phyloP scores from a whole-genome alignment of 768 basidiomycete species.

The Podaxis pistillaris region DNA sequence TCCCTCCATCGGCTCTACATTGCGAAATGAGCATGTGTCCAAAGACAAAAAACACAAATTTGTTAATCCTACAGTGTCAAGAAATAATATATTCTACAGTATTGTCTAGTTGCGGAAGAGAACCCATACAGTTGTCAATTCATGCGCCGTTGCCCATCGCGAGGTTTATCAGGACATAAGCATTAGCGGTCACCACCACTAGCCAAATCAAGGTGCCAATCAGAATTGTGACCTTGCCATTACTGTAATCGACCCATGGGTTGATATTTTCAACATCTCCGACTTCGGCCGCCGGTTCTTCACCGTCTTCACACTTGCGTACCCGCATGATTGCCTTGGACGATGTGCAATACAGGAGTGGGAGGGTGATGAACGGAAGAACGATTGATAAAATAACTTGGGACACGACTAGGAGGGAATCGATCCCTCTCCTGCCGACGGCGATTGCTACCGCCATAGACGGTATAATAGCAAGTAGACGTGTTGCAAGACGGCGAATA shows the following conservation, averaged over 20 bases:
- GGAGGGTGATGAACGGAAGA: slow-evolving; percentile 83
- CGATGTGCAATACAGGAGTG: slow-evolving; percentile 75
- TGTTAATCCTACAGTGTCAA: not conserved
- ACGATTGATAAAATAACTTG: slow-evolving; percentile 85
- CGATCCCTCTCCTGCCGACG: slow-evolving; percentile 67
- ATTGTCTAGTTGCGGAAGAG: not conserved
- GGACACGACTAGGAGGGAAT: slow-evolving; percentile 77
- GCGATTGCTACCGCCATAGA: slow-evolving; percentile 76
- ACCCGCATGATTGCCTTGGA: slow-evolving; percentile 72
- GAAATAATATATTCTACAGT: not conserved
- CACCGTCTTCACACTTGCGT: slow-evolving; percentile 33
- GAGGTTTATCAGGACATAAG: slow-evolving; percentile 70
- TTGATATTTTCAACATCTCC: slow-evolving; percentile 23
- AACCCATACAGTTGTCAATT: not conserved
- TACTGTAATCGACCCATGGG: slow-evolving; percentile 63
- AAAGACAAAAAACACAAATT: not conserved
- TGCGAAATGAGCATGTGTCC: not conserved
- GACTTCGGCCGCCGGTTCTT: not conserved
- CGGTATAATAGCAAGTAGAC: slow-evolving; percentile 79
- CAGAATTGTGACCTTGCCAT: slow-evolving; percentile 44
- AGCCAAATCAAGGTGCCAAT: slow-evolving; percentile 63
- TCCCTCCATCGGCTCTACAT: not conserved
- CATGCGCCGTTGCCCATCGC: slow-evolving; percentile 20
- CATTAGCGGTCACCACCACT: slow-evolving; percentile 67
- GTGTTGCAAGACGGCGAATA: slow-evolving; percentile 78